Evolutionary conservation across 345 rosid species (phyloP).

Genomic region (Populus pruinosa): DNA sequence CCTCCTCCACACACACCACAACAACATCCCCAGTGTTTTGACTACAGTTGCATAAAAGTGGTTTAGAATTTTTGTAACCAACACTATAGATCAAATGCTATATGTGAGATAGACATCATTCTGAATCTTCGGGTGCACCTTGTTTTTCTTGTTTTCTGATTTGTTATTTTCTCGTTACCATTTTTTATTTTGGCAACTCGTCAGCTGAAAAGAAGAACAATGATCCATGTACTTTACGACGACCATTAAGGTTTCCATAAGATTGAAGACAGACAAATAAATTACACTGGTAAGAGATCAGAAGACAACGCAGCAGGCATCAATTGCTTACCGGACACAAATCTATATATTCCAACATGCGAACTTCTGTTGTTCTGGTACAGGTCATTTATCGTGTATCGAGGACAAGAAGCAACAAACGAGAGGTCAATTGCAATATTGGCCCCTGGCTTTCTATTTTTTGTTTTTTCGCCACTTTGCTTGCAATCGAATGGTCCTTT

Average conservation of each 20-base stretch:
- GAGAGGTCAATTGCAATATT: too few species aligned
- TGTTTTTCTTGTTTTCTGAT: background rate
- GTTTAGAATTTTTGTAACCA: constrained; percentile 40
- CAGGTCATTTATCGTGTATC: too few species aligned
- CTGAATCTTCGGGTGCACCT: background rate
- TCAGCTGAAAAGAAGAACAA: background rate
- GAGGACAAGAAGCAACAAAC: too few species aligned
- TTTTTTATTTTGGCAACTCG: background rate
- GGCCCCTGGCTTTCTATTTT: background rate
- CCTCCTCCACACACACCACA: constrained; percentile 67
- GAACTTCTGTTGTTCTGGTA: too few species aligned
- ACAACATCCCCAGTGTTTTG: constrained; percentile 39
- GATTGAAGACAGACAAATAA: background rate
- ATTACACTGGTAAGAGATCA: background rate
- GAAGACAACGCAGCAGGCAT: background rate
- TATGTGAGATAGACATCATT: background rate
- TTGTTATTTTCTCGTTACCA: background rate
- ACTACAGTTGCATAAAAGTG: background rate
- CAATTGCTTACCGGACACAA: too few species aligned
- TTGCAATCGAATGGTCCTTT: background rate
- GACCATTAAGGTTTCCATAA: background rate
- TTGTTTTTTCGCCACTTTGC: background rate
- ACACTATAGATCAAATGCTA: background rate
- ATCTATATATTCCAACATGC: too few species aligned
- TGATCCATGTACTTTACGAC: background rate